These are phyloP conservation scores for Solanum clarkiae DNA, from an alignment of 257 asterid species.

Conservation along the genomic window DNA sequence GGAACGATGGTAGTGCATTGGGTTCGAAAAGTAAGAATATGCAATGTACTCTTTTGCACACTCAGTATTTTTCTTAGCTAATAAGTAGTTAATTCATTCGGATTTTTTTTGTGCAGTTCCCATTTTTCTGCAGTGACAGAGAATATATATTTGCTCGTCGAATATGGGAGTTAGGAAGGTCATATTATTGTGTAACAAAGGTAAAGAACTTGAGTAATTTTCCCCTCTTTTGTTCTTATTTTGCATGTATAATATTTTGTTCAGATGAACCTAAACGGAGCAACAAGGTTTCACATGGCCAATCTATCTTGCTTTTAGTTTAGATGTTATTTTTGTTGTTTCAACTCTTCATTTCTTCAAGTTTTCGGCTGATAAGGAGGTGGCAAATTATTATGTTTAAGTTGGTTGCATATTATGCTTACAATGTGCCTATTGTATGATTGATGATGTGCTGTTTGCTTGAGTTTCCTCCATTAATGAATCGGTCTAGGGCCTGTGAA, in stretches of 20 bases:
- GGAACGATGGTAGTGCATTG: conserved; percentile 83
- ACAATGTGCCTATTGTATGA: not conserved
- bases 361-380: not conserved
- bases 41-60: not conserved
- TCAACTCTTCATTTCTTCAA: not conserved
- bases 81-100: not conserved
- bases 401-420: not conserved
- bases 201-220: conserved; percentile 8
- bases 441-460: not conserved
- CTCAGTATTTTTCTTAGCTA: not conserved
- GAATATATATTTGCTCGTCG: conserved; percentile 89
- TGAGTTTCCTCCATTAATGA: not conserved
- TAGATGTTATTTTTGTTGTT: not conserved
- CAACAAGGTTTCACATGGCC: not conserved
- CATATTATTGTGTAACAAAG: conserved; percentile 84
- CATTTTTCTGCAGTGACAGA: conserved; percentile 91
- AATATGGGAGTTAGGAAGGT: conserved; percentile 83
- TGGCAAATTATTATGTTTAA: not conserved
- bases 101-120: conserved; percentile 51
- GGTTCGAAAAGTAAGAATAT: conserved; percentile 65
- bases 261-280: not conserved
- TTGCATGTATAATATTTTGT: not conserved
- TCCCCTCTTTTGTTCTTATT: not conserved
- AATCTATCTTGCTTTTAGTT: not conserved
- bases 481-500: not conserved